These are phyloP conservation scores for Camelina sativa DNA, from an alignment of 345 rosid genomes.

Conservation along the genomic window DNA sequence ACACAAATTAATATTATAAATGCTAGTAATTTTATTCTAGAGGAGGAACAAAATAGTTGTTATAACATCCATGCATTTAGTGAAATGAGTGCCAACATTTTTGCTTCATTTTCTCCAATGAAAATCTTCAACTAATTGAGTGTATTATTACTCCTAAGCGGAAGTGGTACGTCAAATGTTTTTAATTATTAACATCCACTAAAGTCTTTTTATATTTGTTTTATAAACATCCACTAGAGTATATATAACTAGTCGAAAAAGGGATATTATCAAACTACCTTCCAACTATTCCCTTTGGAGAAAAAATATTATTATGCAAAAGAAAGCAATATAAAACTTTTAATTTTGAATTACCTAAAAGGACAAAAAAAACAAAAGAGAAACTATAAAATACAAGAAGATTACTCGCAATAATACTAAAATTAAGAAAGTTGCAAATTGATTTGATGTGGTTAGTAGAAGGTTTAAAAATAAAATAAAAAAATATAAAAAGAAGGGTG, in stretches of 20 bases:
- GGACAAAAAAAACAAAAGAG: constrained; percentile 27
- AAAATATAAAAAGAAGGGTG: not conserved
- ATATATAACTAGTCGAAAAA: not conserved
- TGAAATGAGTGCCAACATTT: constrained; percentile 22
- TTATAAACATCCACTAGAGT: not conserved
- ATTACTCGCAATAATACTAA: not conserved
- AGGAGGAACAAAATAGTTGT: not conserved
- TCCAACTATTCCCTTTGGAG: constrained; percentile 39
- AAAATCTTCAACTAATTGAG: constrained; percentile 21
- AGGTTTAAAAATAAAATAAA: not conserved
- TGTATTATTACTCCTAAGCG: not conserved
- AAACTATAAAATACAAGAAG: not conserved
- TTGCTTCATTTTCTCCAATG: not conserved
- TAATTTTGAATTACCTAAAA: not conserved
- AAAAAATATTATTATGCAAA: not conserved
- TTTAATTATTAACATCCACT: not conserved
- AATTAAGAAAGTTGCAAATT: constrained; percentile 28
- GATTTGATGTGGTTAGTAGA: constrained; percentile 36
- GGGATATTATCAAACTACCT: not conserved
- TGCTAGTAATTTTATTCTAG: not conserved
- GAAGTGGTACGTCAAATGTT: constrained; percentile 13
- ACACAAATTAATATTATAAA: not conserved
- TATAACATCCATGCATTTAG: not conserved
- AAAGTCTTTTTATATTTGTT: not conserved
- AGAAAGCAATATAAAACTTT: not conserved